Base-by-base conservation (phyloP, 495 filamentous ascomycete species). In the Cercophora samala region DNA sequence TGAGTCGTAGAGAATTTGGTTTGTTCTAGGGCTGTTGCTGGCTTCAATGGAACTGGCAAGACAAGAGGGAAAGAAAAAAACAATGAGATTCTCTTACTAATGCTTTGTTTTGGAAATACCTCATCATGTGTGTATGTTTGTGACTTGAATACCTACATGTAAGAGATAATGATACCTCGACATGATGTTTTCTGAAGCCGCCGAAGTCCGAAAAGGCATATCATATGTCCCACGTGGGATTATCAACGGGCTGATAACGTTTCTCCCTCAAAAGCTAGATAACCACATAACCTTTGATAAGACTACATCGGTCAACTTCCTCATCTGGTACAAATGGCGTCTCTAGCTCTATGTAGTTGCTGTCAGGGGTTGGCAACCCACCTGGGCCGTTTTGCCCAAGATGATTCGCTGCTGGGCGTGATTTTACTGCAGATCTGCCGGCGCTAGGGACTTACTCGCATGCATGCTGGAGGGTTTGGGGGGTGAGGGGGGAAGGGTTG, bases 391-490 rank as follows among this genome's bases (percentile, higher is more conserved):
- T 46, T 46, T 46, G 37, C 37, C n/a, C 37, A 46, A 46, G 37
- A 46, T 46, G 37, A 46, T 46, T 46, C 37, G 37, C 37, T 46
- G 37, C 11, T 46, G 37, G 15, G 37, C 37, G 37, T 46, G 37
- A 18, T 46, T 5, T 17, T 46, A 9, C 37, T 60, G 58, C 58
- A 60, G 58, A 60, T 60, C 58, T 60, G 58, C 58, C 58, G 58
- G 58, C 58, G 58, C 58, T 60, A 60, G 17, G 58, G 24, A 46
- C 37, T 46, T 11, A 46, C 1, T 46, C 13, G 37, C 37, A 46
- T 46, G 37, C n/a, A n/a, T n/a, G n/a, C n/a, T n/a, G n/a, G n/a
- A n/a, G n/a, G n/a, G n/a, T n/a, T n/a, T n/a, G n/a, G n/a, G n/a
- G n/a, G n/a, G n/a, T n/a, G n/a, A n/a, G n/a, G n/a, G n/a, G n/a